Evolutionary conservation across 495 filamentous ascomycete species (phyloP).

Genomic region (Penicillium angulare): DNA sequence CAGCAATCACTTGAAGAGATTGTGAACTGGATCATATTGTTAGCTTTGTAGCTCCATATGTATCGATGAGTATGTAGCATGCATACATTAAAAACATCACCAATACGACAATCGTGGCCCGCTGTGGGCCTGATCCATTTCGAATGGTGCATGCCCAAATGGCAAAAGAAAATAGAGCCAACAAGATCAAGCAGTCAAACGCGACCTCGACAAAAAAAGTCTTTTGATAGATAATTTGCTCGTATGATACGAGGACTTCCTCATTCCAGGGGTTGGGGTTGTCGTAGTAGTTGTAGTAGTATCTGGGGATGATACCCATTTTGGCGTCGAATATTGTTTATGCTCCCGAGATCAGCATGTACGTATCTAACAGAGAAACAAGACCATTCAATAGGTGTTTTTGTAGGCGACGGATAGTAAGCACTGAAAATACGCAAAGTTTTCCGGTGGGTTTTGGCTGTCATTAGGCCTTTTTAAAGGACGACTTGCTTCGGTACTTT

Average conservation of each 20-base stretch:
- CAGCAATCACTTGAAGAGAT: conserved; percentile 1
- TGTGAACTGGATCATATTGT: not conserved
- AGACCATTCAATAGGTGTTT: no score
- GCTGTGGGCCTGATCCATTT: conserved; percentile 10
- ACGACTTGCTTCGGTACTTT: no score
- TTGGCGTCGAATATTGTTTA: no score
- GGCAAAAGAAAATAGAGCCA: conserved; percentile 18
- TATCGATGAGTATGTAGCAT: not conserved
- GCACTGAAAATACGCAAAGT: not conserved
- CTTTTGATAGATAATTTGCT: not conserved
- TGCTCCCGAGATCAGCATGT: no score
- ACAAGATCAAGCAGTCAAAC: conserved; percentile 19
- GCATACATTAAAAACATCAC: conserved; percentile 15
- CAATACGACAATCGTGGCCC: conserved; percentile 7
- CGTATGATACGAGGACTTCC: not conserved
- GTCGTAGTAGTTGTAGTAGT: not conserved
- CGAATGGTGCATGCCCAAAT: conserved; percentile 23
- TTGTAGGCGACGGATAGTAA: no score
- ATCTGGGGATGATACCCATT: not conserved
- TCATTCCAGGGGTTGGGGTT: conserved; percentile 12
- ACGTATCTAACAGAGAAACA: no score
- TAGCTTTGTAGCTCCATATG: not conserved
- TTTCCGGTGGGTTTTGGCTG: not conserved
- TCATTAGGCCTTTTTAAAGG: conserved; percentile 4
- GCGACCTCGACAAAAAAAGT: conserved; percentile 9